Conservation (phyloP, 345 rosid genomes). For the Arabidopsis arenosa region DNA sequence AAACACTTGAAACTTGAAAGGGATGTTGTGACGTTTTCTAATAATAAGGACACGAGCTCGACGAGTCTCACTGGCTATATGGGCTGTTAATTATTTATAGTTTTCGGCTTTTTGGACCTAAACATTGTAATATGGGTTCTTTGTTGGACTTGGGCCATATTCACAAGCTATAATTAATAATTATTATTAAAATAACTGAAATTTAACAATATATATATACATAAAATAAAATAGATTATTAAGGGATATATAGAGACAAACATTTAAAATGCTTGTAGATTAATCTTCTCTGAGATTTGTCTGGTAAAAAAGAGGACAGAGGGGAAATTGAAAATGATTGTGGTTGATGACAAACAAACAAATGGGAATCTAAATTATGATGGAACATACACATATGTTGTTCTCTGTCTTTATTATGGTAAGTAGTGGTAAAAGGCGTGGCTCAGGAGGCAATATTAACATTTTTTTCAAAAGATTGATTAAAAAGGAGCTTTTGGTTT, state of each 20-base stretch:
- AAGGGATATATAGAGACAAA: too few relatives aligned
- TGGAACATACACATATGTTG: constrained; percentile 14
- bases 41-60: background rate
- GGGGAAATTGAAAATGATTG: constrained; percentile 29
- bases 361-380: constrained; percentile 41
- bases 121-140: background rate
- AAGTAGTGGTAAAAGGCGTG: constrained; percentile 47
- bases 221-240: too few relatives aligned
- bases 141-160: background rate
- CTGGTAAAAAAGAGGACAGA: constrained; percentile 20
- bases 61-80: background rate
- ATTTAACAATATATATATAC: background rate
- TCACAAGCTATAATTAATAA: background rate
- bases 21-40: background rate
- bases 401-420: constrained; percentile 34
- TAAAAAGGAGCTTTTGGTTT: constrained; percentile 42
- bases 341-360: constrained; percentile 31
- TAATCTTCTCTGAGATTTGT: constrained; percentile 37
- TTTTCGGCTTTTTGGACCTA: background rate
- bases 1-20: background rate
- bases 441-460: constrained; percentile 35
- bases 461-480: constrained; percentile 5
- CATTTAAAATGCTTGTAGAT: constrained; percentile 4
- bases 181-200: background rate
- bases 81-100: background rate